Evolutionary conservation across 2,329 filamentous ascomycete genomes (phyloP), one percentile per base, ranked within the genome.

Genomic region (Penicillium olsonii): DNA sequence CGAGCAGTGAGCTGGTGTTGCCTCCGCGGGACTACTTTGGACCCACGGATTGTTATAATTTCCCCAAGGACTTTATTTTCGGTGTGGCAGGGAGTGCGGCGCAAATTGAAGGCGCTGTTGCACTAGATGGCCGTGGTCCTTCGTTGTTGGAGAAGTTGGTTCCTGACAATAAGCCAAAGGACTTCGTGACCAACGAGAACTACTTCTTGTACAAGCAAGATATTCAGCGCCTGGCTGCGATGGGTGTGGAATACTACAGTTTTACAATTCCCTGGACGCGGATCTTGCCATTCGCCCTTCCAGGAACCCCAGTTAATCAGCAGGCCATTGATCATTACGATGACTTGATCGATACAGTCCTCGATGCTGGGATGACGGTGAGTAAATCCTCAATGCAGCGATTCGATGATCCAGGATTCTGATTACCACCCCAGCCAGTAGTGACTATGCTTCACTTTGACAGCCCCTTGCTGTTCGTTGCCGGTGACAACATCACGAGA

Each of bases 1-100:
- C 81, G 0, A 79, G 71, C 1, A 77, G 68, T 45, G 79, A 84
- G 48, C 71, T 85, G 1, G 68, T 84, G 5, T 70, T 82, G 0
- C 82, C 82, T 0, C 81, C 82, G 0, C 62, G 69, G 1, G 75
- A 79, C 41, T 80, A 79, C 50, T 78, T 80, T 47, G 70, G 69
- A 0, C 73, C 78, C 0, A 61, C 53, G 0, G 62, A 66, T 43
- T 67, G 64, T 46, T 67, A 66, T 20, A 50, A 50, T 15, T 71
- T 73, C 22, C 71, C 70, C 0, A 45, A 62, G 0, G 68, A 69
- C 12, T 78, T 78, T 45, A 63, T 70, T 46, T 76, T 74, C 58
- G 74, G 74, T 1, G 68, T 75, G 33, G 70, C 72, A 9, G 70
- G 69, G 4, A 70, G 68, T 22, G 69, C 74, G 7, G 70, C 69